These are phyloP conservation scores for Trichoderma hamatum DNA, from an alignment of 2,329 filamentous ascomycete species.

Conservation along the genomic window DNA sequence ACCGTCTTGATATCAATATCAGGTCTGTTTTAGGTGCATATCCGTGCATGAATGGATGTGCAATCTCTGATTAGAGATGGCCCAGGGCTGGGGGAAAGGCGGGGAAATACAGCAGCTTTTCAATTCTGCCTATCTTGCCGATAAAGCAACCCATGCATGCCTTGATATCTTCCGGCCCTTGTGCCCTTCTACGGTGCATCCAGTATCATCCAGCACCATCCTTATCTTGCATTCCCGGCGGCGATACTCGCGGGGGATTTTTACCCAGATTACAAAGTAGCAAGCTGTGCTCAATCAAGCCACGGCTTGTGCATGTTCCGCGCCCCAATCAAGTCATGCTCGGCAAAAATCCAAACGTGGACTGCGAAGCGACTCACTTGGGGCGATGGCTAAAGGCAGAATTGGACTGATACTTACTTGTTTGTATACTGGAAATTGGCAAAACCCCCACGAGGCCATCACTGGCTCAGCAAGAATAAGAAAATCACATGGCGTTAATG, in stretches of 20 bases:
- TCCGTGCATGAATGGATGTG: neutral
- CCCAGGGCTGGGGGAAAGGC: conserved; percentile 18
- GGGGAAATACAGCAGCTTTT: conserved; percentile 19
- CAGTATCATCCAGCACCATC: neutral
- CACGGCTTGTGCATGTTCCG: neutral
- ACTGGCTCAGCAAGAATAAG: neutral
- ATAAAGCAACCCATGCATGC: conserved; percentile 9
- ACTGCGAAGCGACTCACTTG: neutral
- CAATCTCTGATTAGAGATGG: conserved; percentile 16
- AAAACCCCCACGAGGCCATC: conserved; percentile 15
- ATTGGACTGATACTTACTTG: neutral
- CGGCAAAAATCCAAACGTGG: neutral
- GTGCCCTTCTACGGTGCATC: neutral
- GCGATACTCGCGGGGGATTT: conserved; percentile 17
- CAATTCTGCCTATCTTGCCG: conserved; percentile 25
- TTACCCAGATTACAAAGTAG: neutral
- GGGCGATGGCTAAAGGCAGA: neutral
- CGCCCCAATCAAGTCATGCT: conserved; percentile 1
- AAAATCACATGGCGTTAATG: neutral
- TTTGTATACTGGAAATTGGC: neutral
- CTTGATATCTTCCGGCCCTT: conserved; percentile 10
- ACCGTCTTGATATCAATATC: neutral
- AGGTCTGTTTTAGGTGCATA: neutral
- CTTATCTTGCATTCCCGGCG: conserved; percentile 17
- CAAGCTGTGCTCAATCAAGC: neutral